A percentile compares a stretch with the other conserved stretches of the same genome.
These are phyloP conservation scores for Veloboletus limbatus DNA, from an alignment of 1,284 basidiomycete species.

Conservation along the genomic window DNA sequence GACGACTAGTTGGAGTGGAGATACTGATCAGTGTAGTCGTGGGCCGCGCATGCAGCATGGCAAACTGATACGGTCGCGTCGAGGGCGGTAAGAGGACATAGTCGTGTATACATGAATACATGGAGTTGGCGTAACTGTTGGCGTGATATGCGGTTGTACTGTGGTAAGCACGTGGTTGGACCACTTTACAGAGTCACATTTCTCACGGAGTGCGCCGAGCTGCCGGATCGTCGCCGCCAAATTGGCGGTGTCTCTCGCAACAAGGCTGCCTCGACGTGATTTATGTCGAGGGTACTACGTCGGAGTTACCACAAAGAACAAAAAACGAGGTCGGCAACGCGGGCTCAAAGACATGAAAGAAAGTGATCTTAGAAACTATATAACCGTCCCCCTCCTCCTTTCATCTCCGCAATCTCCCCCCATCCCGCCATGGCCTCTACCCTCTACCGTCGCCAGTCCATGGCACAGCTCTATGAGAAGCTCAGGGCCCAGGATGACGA, in stretches of 20 bases:
- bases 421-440: slow-evolving; percentile 26
- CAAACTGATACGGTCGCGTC: slow-evolving; percentile 66
- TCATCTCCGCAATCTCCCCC: slow-evolving; percentile 14
- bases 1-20: neutral
- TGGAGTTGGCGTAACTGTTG: slow-evolving; percentile 8
- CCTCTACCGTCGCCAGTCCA: slow-evolving; percentile 36
- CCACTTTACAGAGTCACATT: slow-evolving; percentile 31
- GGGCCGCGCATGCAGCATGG: slow-evolving; percentile 74
- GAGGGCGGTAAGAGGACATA: slow-evolving; percentile 31
- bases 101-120: slow-evolving; percentile 20
- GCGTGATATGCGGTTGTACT: slow-evolving; percentile 16
- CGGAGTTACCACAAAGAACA: slow-evolving; percentile 40
- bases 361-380: slow-evolving; percentile 31
- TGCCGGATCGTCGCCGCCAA: slow-evolving; percentile 14
- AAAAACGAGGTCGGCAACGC: slow-evolving; percentile 41
- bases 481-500: slow-evolving; percentile 36
- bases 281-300: slow-evolving; percentile 33
- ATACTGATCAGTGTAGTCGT: slow-evolving; percentile 36
- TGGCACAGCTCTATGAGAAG: slow-evolving; percentile 36
- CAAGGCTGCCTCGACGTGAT: slow-evolving; percentile 37
- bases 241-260: slow-evolving; percentile 25
- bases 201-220: slow-evolving; percentile 24
- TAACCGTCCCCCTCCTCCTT: slow-evolving; percentile 24
- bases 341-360: slow-evolving; percentile 39
- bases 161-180: slow-evolving; percentile 25